Conservation (phyloP, 352 stramenopile genomes). For the Aphanomyces euteiches region DNA sequence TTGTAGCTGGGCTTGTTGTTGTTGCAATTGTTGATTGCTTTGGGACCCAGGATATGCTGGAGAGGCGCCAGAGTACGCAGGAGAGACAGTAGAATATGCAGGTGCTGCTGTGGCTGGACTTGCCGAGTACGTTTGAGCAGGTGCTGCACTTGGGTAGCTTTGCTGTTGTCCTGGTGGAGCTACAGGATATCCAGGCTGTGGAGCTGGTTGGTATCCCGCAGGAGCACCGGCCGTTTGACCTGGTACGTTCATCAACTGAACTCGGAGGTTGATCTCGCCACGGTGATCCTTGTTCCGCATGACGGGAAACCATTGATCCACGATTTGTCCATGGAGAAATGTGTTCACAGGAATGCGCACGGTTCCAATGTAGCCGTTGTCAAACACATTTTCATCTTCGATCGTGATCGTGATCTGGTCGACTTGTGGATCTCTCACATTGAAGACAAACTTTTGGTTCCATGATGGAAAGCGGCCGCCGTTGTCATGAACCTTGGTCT, state of each 20-base stretch:
- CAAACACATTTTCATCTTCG: conserved; percentile 83
- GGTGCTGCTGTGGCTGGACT: conserved; percentile 4
- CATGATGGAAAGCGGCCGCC: conserved; percentile 66
- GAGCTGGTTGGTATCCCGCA: conserved; percentile 19
- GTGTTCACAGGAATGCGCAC: conserved; percentile 66
- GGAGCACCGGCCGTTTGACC: not conserved
- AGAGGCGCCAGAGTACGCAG: conserved; percentile 10
- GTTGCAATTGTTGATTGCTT: not conserved
- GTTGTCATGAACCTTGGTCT: conserved; percentile 81
- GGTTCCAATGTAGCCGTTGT: conserved; percentile 68
- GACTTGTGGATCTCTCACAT: conserved; percentile 64
- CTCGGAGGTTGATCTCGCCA: conserved; percentile 77
- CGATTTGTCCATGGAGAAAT: conserved; percentile 58
- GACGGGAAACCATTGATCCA: conserved; percentile 78
- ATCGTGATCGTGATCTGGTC: conserved; percentile 72
- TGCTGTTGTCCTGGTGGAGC: conserved; percentile 35
- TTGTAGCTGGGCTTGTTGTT: not conserved
- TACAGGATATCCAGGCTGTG: conserved; percentile 18
- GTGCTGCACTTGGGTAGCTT: conserved; percentile 33
- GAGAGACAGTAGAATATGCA: conserved; percentile 19
- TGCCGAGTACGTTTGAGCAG: not conserved
- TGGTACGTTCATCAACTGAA: conserved; percentile 51
- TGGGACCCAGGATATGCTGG: conserved; percentile 16
- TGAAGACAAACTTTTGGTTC: conserved; percentile 81
- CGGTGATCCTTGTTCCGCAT: conserved; percentile 57